Evolutionary conservation across 2,329 filamentous ascomycete genomes (phyloP).

Genomic region (Nemania bipapillata): DNA sequence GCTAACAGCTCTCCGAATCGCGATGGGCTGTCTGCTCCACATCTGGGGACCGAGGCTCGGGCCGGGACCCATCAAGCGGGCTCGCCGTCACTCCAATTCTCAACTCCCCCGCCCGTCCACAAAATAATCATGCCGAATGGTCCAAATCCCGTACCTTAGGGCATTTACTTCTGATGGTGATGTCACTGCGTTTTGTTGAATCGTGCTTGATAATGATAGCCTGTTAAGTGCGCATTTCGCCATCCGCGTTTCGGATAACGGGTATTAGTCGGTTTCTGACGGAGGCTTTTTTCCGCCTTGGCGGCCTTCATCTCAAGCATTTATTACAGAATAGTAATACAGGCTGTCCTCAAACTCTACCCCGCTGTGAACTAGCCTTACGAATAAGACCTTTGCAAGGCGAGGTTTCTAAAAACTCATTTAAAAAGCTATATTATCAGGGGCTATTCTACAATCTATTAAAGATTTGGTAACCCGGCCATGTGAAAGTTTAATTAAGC

Average conservation of each 20-base stretch:
- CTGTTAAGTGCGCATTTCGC: too few relatives aligned
- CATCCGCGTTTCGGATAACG: neutral
- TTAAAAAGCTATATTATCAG: too few relatives aligned
- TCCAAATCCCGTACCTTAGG: neutral
- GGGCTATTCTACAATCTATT: too few relatives aligned
- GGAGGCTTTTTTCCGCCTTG: neutral
- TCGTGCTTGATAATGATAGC: neutral
- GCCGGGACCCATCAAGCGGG: neutral
- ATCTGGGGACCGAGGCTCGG: conserved; percentile 1
- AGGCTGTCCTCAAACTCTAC: too few relatives aligned
- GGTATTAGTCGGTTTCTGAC: neutral
- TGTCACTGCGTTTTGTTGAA: neutral
- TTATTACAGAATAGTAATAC: too few relatives aligned
- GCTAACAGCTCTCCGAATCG: neutral
- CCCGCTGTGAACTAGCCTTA: too few relatives aligned
- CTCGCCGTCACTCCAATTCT: neutral
- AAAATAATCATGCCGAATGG: neutral
- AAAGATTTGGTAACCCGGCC: too few relatives aligned
- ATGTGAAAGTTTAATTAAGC: too few relatives aligned
- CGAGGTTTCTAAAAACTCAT: too few relatives aligned
- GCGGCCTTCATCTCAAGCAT: too few relatives aligned
- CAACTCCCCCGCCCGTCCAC: too few relatives aligned
- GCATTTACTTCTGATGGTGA: neutral
- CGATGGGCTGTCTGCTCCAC: neutral
- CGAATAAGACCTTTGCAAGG: too few relatives aligned